Evolutionary conservation across 768 basidiomycete species (phyloP), one percentile per base, ranked within the genome.

Genomic region (Krasilnikovozyma curviuscula): DNA sequence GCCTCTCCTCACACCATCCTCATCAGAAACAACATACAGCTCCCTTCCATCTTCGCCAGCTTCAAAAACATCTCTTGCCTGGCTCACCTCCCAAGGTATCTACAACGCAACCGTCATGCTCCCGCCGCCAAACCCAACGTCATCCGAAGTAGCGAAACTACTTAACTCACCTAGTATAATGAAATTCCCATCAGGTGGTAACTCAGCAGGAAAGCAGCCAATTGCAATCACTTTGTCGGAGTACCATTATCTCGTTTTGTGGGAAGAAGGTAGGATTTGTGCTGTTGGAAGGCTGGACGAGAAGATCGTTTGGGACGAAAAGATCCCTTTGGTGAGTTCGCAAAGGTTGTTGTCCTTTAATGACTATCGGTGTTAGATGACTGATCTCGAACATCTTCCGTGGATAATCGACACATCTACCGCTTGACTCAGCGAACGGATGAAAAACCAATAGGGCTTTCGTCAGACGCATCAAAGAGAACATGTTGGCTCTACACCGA

Each of bases 401-500:
- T 23, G 35, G 18, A 37, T 37, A 5, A 7, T 4, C 4, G 24
- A 4, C 10, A 37, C 18, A 37, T 10, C 35, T 18, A 7, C 23
- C n/a, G 19, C 25, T 31, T 33, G 3, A 13, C 21, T 12, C 60
- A 93, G 88, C 79, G 77, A 73, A 69, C 75, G 6, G 74, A 72
- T 24, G 85, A 91, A 59, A 67, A 65, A 30, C 76, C 84, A 16
- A 69, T 74, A 25, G 83, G 80, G 0, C 66, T 95, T 28, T 74
- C 79, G 5, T 73, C 81, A 8, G 93, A 98, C 64, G 81, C 81
- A 16, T 77, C 83, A 3, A 75, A 81, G 8, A 78, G 76, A 63
- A 97, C 91, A 13, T 89, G 80, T 57, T 98, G 93, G 93, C 74
- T 88, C 2, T 89, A 79, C 60, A 89, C 89, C 0, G 78, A 83